Base-by-base conservation (phyloP, 164 flowering plant species). In the Aristolochia contorta region DNA sequence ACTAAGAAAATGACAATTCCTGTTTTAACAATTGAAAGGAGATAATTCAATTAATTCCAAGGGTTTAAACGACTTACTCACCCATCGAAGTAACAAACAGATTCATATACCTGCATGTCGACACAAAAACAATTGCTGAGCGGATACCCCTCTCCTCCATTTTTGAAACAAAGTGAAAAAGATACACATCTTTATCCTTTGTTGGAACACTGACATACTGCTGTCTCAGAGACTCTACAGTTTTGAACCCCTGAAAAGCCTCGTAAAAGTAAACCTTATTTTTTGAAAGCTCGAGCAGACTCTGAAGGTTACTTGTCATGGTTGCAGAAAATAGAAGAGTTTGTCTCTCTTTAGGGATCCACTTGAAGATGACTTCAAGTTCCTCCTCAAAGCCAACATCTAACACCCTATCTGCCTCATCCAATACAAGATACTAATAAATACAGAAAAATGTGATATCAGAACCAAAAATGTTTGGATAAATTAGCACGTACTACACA, bases 331-430 rank as follows among this genome's bases (percentile, higher is more conserved):
- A 94, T 56, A 94, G 71, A 49, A 94, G 75, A 47, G 96, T 94
- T 60, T 94, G 97, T 10, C 99, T 76, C 54, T 67, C 75, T 67
- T 84, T 82, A 14, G 99, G 99, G 72, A 94, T 73, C 74, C 82
- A 81, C 65, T 84, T 77, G 57, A 94, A 94, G 22, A 94, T 69
- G 41, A 72, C 91, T 67, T 76, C 75, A 54, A 94, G 58, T 60
- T 88, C 99, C 62, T 80, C 90, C 73, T 94, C 89, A 78, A 90
- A 94, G 19, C 87, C 91, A 66, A 71, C 86, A 79, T 89, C 97
- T 74, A 94, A 67, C 56, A 94, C 88, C 71, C 99, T 82, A 69
- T 94, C 99, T 7, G 97, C 99, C 74, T 94, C 99, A 64, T 94
- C 99, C 80, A 94, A 75, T 53, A 94, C 99, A 52, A 94, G 74